Base-by-base conservation (phyloP, 2,329 filamentous ascomycete species). In the Cladophialophora immunda region DNA sequence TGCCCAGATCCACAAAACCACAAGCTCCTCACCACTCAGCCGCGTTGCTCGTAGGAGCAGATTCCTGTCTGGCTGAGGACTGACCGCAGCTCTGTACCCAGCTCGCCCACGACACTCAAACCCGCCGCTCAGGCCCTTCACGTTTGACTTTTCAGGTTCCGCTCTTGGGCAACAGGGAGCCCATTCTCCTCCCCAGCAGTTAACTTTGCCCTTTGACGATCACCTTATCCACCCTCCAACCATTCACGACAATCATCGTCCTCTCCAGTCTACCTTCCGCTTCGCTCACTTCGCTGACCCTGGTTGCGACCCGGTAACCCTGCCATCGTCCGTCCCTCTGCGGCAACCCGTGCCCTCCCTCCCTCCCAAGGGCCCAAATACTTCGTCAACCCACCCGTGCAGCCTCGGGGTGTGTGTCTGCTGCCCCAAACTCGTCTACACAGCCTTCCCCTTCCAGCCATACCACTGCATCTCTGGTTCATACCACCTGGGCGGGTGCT, bases 121-220 rank as follows among this genome's bases (percentile, higher is more conserved):
- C n/a, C n/a, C n/a, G 7, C 50, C 50, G 50, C 59, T 45, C 59
- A 55, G 59, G 50, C 52, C 19, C 25, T 19, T 36, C 17, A 29
- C 19, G 52, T 34, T n/a, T 55, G 27, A 55, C 52, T 34, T 54
- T 30, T 36, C 45, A 45, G 50, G 41, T 54, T 53, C 47, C 47
- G 47, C 45, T 54, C 45, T 54, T 53, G 29, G 55, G 55, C 34
- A 52, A 45, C 47, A 61, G 50, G 59, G 59, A 41, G 30, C 45
- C 58, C 58, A 36, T 61, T 38, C 34, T 32, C 36, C 41, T 59
- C 57, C 29, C 58, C 38, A 52, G 54, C 47, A 62, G 58, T 61
- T 60, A 55, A 27, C 41, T 56, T 63, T 67, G 45, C 55, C 50
- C 57, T 38, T 19, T 45, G 64, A 62, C 56, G 61, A 67, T 69